A percentile compares a stretch with the other conserved stretches of the same genome.
Evolutionary conservation across 768 basidiomycete genomes (phyloP).

Genomic region (Astraeus odoratus): DNA sequence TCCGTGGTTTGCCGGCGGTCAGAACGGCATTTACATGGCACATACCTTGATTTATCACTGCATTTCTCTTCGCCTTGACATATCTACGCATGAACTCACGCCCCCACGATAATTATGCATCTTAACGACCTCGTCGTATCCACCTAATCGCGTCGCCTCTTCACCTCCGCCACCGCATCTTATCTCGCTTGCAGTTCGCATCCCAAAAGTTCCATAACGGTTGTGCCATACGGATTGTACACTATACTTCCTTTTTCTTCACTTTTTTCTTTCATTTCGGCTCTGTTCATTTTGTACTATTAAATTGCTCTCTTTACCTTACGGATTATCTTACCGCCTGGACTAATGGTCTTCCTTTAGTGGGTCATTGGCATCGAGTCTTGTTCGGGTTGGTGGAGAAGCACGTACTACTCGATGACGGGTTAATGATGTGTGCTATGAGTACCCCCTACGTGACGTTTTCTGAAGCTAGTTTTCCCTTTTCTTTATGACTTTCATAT

Average conservation of each 20-base stretch:
- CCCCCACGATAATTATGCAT: conserved; percentile 20
- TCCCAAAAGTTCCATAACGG: conserved; percentile 16
- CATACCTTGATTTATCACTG: conserved; percentile 29
- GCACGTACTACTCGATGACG: conserved; percentile 24
- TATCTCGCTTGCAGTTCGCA: conserved; percentile 9
- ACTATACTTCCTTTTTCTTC: conserved; percentile 14
- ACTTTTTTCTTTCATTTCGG: conserved; percentile 10
- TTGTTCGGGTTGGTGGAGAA: conserved; percentile 20
- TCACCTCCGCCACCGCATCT: conserved; percentile 11
- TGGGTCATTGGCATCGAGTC: conserved; percentile 22
- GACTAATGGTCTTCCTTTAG: conserved; percentile 25
- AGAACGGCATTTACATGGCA: conserved; percentile 25
- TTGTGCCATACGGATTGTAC: conserved; percentile 30
- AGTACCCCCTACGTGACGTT: conserved; percentile 3
- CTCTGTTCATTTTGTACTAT: conserved; percentile 27
- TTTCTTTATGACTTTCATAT: conserved; percentile 23
- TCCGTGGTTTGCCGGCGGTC: conserved; percentile 22
- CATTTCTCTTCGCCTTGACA: conserved; percentile 12
- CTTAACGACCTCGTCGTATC: conserved; percentile 24
- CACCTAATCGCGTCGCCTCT: conserved; percentile 26
- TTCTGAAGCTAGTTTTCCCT: neutral
- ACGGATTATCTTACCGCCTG: conserved; percentile 27
- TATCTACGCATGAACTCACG: conserved; percentile 19
- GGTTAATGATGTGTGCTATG: conserved; percentile 26
- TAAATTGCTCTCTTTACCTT: conserved; percentile 29